Evolutionary conservation across 140 eudicot species (phyloP), one percentile per base, ranked within the genome.

Genomic region (Ambrosia hybrid): DNA sequence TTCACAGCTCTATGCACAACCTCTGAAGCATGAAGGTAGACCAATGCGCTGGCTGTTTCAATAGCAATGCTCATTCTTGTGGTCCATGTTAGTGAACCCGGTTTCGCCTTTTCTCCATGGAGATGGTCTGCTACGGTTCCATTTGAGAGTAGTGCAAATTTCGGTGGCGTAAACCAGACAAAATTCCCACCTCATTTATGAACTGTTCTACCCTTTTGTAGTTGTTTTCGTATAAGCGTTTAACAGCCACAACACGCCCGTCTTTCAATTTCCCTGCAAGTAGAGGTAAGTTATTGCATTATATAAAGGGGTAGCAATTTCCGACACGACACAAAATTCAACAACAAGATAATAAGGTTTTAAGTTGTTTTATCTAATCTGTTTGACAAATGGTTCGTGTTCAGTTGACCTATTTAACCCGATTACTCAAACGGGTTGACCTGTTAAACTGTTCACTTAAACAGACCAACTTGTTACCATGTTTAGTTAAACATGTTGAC

Each of bases 41-140:
- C 82, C 80, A 89, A 60, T 4, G 96, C 96, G 14, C 73, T 82
- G 1, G 96, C 92, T 1, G 90, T 86, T 51, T 89, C 90, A 39
- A 77, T 52, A 8, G 96, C 88, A 65, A 89, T 89, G 78, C 58
- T 81, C 76, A 89, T 46, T 73, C 96, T 77, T 16, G 90, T 80
- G 30, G 65, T 62, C 96, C 96, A 89, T 10, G 85, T 21, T 4
- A 78, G 85, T 3, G 67, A 65, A 9, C 86, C 88, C 0, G 88
- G 88, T 3, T 39, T 85, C 38, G 90, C 79, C 0, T 74, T 79
- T 5, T 65, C 82, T 2, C 96, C 96, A 11, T 86, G 89, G 55
- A 89, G 90, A 65, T 89, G 96, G 81, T 89, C 96, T 2, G 92
- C 96, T 1, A 89, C 85, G 0, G 96, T 89, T 17, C 96, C 92